phyloP scores from a whole-genome alignment of 2,329 filamentous ascomycete species.

The Verticillium isaacii region DNA sequence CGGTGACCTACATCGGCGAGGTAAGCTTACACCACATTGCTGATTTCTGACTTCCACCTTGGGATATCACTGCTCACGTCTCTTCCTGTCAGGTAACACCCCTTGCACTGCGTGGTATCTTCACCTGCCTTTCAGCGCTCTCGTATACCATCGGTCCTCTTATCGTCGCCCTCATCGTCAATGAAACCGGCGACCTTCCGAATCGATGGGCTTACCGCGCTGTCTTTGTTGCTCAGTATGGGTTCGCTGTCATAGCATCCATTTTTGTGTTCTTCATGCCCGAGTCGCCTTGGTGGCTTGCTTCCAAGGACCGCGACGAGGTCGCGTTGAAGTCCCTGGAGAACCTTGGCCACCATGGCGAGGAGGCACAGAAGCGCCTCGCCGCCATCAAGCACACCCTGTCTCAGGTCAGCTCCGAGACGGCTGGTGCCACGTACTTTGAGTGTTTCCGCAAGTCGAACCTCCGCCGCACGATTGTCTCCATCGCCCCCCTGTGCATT shows the following conservation, averaged over 20 bases:
- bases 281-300: constrained; percentile 38
- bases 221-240: constrained; percentile 28
- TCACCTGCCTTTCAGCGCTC: constrained; percentile 22
- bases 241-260: constrained; percentile 23
- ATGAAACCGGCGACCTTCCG: constrained; percentile 19
- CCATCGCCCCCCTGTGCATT: constrained; percentile 28
- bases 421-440: constrained; percentile 28
- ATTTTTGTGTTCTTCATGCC: constrained; percentile 31
- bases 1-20: constrained; percentile 25
- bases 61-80: constrained; percentile 17
- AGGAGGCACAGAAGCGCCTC: constrained; percentile 22
- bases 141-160: constrained; percentile 26
- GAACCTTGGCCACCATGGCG: constrained; percentile 21
- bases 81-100: constrained; percentile 20
- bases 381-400: constrained; percentile 24
- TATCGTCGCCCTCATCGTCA: constrained; percentile 23
- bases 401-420: constrained; percentile 26
- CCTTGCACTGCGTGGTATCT: constrained; percentile 20
- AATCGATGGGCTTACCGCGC: constrained; percentile 27
- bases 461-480: constrained; percentile 33
- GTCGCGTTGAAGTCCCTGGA: constrained; percentile 28
- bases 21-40: constrained; percentile 16
- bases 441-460: constrained; percentile 35
- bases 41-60: no score
- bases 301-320: constrained; percentile 25